Base-by-base conservation (phyloP, 2,329 filamentous ascomycete genomes). In the Trichophyton equinum region DNA sequence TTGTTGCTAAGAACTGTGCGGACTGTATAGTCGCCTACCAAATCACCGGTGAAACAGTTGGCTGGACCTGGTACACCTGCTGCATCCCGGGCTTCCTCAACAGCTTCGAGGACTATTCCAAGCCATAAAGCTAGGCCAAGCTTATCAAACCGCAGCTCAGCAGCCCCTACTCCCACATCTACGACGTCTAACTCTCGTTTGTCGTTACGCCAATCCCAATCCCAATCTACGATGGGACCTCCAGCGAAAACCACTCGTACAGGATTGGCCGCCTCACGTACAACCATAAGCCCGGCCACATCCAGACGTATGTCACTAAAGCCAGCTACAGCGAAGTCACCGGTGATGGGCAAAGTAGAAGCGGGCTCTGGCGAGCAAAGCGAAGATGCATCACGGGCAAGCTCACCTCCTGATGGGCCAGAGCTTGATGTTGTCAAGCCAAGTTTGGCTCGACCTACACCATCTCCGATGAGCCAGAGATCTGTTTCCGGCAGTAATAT, bases 41-140 rank as follows among this genome's bases (percentile, higher is more conserved):
- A 89, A 68, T 91, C 88, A 1, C 89, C 89, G 1, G 89, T 86
- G 2, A 94, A 94, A 70, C 86, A 88, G 67, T 72, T 88, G n/a
- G 65, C 68, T 8, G 77, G 74, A 11, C 75, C 57, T 1, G 40
- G 75, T 18, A 78, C 84, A 1, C 74, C 85, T 1, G 84, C 87
- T 0, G 82, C 83, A 9, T 84, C 81, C 66, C 73, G 36, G 63
- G 68, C 63, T 53, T 78, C 73, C 42, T 81, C 84, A 46, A 84
- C 81, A 66, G 72, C 73, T 57, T 58, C 74, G 66, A 71, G 77
- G 59, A 78, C 51, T 67, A 78, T 65, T 69, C 73, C 64, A 72
- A 69, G 73, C 56, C 64, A 74, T 4, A 86, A 81, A 67, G 70
- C 82, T 57, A 81, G 86, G 55, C 75, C 82, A 44, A 81, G 82